These are phyloP conservation scores for Glycine tomentella DNA, from an alignment of 306 rosid species.

Conservation along the genomic window DNA sequence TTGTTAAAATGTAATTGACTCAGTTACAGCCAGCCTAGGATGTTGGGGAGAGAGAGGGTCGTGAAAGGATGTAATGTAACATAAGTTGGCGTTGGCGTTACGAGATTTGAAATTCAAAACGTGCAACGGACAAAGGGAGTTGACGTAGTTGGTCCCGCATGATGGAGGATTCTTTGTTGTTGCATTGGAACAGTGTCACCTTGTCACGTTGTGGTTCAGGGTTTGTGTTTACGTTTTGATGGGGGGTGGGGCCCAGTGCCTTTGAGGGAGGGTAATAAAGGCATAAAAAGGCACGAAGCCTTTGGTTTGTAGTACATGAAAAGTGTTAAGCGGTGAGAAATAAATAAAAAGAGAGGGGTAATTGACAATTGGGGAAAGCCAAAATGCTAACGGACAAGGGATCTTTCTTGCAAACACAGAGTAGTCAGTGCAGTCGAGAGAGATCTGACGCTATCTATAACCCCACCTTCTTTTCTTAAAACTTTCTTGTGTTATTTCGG, in stretches of 20 bases:
- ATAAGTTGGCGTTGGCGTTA: background rate
- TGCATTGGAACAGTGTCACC: conserved; percentile 20
- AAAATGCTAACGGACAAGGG: conserved; percentile 52
- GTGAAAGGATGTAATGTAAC: conserved; percentile 11
- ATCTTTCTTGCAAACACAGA: conserved; percentile 35
- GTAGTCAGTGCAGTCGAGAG: conserved; percentile 39
- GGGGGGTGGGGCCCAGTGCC: conserved; percentile 33
- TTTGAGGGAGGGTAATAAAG: background rate
- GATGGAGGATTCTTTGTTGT: background rate
- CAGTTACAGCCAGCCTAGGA: no score
- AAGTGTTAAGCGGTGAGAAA: background rate
- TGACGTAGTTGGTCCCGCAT: conserved; percentile 42
- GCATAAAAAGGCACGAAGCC: conserved; percentile 50
- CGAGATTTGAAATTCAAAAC: conserved; percentile 55
- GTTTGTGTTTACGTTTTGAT: no score
- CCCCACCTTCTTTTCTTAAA: background rate
- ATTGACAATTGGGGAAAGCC: background rate
- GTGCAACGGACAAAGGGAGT: conserved; percentile 42
- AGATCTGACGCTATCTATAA: conserved; percentile 35
- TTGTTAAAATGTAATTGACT: background rate
- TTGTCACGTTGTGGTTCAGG: conserved; percentile 31
- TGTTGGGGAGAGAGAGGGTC: background rate
- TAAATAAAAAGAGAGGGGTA: no score
- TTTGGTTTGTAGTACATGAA: conserved; percentile 53
- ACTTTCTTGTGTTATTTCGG: background rate